Evolutionary conservation across 805 yeast species (phyloP), one percentile per base, ranked within the genome.

Genomic region (Sungouiozyma ichnusensis): DNA sequence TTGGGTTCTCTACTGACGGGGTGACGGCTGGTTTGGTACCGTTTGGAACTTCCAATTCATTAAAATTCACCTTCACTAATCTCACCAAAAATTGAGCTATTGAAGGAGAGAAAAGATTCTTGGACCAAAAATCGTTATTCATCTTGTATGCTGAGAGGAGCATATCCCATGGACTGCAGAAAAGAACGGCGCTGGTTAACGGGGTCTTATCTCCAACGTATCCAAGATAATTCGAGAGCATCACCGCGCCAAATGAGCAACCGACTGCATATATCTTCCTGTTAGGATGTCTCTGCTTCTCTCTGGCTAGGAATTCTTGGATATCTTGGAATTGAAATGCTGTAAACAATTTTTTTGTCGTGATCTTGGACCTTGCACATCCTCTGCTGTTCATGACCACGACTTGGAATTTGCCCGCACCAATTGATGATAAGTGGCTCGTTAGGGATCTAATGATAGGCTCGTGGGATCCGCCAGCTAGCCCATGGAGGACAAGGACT

Each of bases 401-500:
- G 38, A 78, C 80, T 60, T 80, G 76, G 55, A 77, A 69, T 47
- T 65, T 52, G 4, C 52, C 54, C 42, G 64, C 63, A 14, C 63
- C 62, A 4, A 61, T 60, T 1, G 57, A 51, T 27, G 72, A 67
- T 38, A 79, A 60, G 16, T 63, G 58, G 37, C 65, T 63, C 32
- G 76, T 61, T 33, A 77, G 63, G 7, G 81, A 72, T 47, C 86
- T 69, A 37, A 82, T 73, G 44, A 79, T 79, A 16, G 84, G 77
- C 57, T 83, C 92, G 51, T 79, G 83, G 14, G 85, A 77, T 1
- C 94, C 94, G 44, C 92, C 90, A 20, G 84, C 81, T 33, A 83
- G 66, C 2, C 92, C 94, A 53, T 83, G 90, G 38, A 73, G 61
- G 7, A 81, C 74, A 27, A 83, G 64, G 16, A 78, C 67, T 38